Base-by-base conservation (phyloP, 202 grass and related monocot genomes). In the Setaria italica region DNA sequence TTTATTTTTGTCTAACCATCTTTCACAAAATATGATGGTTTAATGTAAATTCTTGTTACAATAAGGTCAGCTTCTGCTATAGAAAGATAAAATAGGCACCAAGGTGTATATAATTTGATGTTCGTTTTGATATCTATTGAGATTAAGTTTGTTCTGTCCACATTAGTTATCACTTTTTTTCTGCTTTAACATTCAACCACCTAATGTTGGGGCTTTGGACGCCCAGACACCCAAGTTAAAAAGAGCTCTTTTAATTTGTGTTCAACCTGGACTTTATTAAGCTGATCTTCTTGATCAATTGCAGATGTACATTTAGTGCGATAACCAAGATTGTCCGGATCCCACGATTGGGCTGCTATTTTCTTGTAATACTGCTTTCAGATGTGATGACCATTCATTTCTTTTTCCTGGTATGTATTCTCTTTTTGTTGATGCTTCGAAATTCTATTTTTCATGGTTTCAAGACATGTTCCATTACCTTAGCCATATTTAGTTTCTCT, bases 311-410 rank as follows among this genome's bases (percentile, higher is more conserved):
- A 80, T 98, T 98, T 86, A 95, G 95, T 80, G 89, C 93, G 29
- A 86, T 95, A 88, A 95, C 93, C 29, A 95, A 94, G 67, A 85
- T 98, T 85, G 87, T 92, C 55, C 78, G 91, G 20, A 85, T 98
- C 72, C 88, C 95, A 74, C 83, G 93, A 33, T 56, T 98, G 47
- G 91, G 95, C 45, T 94, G 93, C 70, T 98, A 98, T 90, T 98
- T 98, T 87, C 91, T 98, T 83, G 95, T 98, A 59, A 98, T 98
- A 84, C 56, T 98, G 12, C 87, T 98, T 79, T 95, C 95, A 53
- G 95, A 98, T 89, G 91, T 98, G 10, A 98, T 98, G 95, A 98
- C 95, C 62, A 95, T 94, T 83, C 95, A 98, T 89, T 98, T 98
- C 95, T 98, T 98, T 90, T 98, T 95, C 84, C 91, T 95, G 95